Conservation (phyloP, 2,329 filamentous ascomycete species). For the Atkinsonella texensis region DNA sequence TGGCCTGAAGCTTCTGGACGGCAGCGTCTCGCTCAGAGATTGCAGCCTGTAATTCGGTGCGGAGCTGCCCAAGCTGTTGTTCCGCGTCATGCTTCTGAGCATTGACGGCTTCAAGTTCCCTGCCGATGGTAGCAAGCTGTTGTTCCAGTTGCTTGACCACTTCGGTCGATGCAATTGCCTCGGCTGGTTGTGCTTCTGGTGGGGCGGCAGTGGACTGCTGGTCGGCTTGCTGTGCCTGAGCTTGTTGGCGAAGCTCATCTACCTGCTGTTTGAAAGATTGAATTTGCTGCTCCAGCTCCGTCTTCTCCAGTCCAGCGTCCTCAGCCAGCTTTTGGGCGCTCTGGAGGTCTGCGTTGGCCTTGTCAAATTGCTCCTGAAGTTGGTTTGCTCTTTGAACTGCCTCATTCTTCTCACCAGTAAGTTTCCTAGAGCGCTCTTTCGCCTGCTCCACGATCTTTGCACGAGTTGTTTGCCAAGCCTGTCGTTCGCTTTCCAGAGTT, state of each 20-base stretch:
- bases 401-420: conserved; percentile 43
- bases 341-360: conserved; percentile 42
- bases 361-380: conserved; percentile 37
- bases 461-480: conserved; percentile 38
- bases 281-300: conserved; percentile 30
- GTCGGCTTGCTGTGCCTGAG: conserved; percentile 11
- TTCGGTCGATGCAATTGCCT: conserved; percentile 31
- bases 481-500: conserved; percentile 41
- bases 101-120: conserved; percentile 53
- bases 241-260: conserved; percentile 25
- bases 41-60: conserved; percentile 47
- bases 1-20: conserved; percentile 25
- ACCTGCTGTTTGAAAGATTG: conserved; percentile 30
- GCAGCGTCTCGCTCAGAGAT: conserved; percentile 54
- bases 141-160: conserved; percentile 35
- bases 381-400: conserved; percentile 38
- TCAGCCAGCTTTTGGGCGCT: conserved; percentile 28
- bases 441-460: conserved; percentile 48
- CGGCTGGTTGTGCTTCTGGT: conserved; percentile 12
- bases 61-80: conserved; percentile 43
- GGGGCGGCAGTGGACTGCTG: conserved; percentile 15
- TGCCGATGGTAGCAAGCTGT: conserved; percentile 35
- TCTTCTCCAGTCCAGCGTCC: conserved; percentile 19
- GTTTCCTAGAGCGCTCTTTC: conserved; percentile 45
- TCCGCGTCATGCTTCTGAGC: conserved; percentile 60